Base-by-base conservation (phyloP, 495 filamentous ascomycete species). In the Penicillium psychrofluorescens region DNA sequence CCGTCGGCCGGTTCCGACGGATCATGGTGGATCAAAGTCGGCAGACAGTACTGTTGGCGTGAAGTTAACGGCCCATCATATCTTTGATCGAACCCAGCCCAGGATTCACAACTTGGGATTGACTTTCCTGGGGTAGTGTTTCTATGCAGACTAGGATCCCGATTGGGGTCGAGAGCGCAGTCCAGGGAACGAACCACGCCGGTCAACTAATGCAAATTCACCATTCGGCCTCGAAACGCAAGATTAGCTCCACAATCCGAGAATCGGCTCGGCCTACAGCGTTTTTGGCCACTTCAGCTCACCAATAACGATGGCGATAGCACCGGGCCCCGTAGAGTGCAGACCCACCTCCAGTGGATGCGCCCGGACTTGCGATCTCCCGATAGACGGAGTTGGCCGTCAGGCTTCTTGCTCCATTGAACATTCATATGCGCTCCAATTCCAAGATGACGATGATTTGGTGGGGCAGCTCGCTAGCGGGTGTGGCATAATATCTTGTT, bases 1-100 rank as follows among this genome's bases (percentile, higher is more conserved):
- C 38, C 38, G 39, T 51, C 48, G 48, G 48, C 48, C 48, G 48
- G 48, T 13, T 51, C 48, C 48, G 48, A 51, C 45, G 48, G 48
- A 34, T 34, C 32, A 34, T 34, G 32, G 32, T 34, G 32, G 28
- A 45, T 31, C 31, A 34, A 32, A 11, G n/a, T 43, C 28, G 22
- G 2, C 22, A 22, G 2, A 4, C 2, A 22, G 22, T 22, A 4
- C 22, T 22, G 22, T 22, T 14, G 8, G 38, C 40, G 33, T 14
- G 43, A 43, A 42, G 48, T 36, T 35, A 36, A 27, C 40, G 14
- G 16, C 12, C 13, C 16, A 12, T 28, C 42, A 15, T 34, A 4
- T 6, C 22, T 6, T 22, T 34, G 32, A 9, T 10, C 32, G 32
- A 7, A 12, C 32, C 4, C 9, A 34, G 2, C 32, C 32, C 7